These are phyloP conservation scores for Pharnaceum exiguum DNA, from an alignment of 148 eudicot genomes.

Conservation along the genomic window DNA sequence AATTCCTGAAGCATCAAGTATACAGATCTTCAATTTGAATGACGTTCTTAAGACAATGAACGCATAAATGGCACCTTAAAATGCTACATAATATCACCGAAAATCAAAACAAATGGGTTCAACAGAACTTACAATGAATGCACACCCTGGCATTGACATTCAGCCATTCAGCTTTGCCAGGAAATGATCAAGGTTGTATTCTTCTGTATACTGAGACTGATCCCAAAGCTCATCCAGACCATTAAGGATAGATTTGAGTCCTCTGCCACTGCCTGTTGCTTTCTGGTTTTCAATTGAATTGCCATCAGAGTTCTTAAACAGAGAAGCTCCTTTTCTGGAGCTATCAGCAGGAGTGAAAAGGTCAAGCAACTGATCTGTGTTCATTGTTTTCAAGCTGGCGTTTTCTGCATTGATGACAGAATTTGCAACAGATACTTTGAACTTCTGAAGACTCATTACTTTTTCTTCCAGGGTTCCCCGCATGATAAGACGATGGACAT, in stretches of 20 bases:
- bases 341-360: constrained; percentile 84
- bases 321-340: constrained; percentile 55
- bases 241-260: constrained; percentile 84
- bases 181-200: constrained; percentile 81
- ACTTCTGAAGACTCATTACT: constrained; percentile 97
- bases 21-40: no score
- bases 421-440: constrained; percentile 91
- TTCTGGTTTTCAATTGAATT: constrained; percentile 43
- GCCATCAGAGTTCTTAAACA: constrained; percentile 35
- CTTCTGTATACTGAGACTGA: constrained; percentile 96
- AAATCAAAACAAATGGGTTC: background rate
- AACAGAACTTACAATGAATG: constrained; percentile 26
- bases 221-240: constrained; percentile 99
- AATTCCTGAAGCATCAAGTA: no score
- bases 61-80: background rate
- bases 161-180: constrained; percentile 81
- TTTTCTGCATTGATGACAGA: constrained; percentile 93
- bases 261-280: constrained; percentile 60
- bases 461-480: constrained; percentile 98
- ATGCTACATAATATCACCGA: background rate
- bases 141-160: constrained; percentile 13
- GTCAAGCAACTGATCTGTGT: constrained; percentile 95
- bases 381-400: constrained; percentile 97
- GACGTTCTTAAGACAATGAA: no score
- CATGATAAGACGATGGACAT: constrained; percentile 97